Base-by-base conservation (phyloP, 2,329 filamentous ascomycete genomes). In the Fusarium cyanostomum region DNA sequence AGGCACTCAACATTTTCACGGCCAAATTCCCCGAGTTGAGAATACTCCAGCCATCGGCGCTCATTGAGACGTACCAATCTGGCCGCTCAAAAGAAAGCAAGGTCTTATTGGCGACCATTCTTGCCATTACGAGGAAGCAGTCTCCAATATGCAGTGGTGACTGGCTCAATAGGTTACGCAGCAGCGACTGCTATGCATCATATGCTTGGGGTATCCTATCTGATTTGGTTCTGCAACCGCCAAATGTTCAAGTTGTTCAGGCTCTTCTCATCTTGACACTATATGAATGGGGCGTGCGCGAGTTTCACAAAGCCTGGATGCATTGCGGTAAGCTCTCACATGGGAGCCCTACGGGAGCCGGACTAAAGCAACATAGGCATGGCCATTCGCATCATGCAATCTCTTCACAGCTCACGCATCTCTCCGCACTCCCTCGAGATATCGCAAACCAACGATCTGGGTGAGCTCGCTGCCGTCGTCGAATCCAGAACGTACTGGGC, bases 241-340 rank as follows among this genome's bases (percentile, higher is more conserved):
- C 67, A 8, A 68, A 68, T 3, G 44, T 69, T 0, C 71, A 74
- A 37, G 70, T 76, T 0, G 76, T 79, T 1, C 78, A 80, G 56
- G 68, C 77, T 0, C 62, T 80, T n/a, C 70, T 80, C 1, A 73
- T 79, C 2, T 62, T 80, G 16, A 73, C 76, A 0, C 63, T 79
- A 0, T 74, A 79, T 16, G 79, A 80, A 69, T 81, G 79, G 78
- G 78, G 78, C 0, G 72, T 73, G 1, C 71, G 79, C 8, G 73
- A 79, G 24, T 78, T 78, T 12, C 77, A 80, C 45, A 78, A 75
- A 34, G 78, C 79, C 0, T 81, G 79, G 78, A 76, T 80, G 57
- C 75, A 78, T 33, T 78, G 66, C 3, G 66, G 66, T 66, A 41
- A 12, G 59, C 4, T 7, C 1, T 0, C 3, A 0, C n/a, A 12